Evolutionary conservation across 2,329 filamentous ascomycete genomes (phyloP).

Genomic region (Leptographium flavum): DNA sequence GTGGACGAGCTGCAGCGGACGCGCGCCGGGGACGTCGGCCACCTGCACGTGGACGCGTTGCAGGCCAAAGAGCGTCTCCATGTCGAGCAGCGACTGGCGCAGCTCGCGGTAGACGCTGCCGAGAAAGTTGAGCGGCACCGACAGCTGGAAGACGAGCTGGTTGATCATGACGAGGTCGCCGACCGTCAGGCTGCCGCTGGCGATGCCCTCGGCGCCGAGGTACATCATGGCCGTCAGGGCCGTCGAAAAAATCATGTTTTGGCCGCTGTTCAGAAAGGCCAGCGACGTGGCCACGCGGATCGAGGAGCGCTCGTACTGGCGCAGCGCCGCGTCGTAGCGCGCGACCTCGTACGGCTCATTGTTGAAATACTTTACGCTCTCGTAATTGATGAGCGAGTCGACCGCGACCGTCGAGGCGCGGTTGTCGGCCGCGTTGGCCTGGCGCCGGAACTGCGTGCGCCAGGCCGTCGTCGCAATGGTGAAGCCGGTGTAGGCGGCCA

Average conservation of each 20-base stretch:
- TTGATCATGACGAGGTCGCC: slow-evolving; percentile 98
- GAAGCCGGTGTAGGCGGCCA: slow-evolving; percentile 91
- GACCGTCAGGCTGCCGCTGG: slow-evolving; percentile 66
- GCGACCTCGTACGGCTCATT: slow-evolving; percentile 91
- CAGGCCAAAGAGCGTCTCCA: slow-evolving; percentile 95
- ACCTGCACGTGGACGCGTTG: slow-evolving; percentile 92
- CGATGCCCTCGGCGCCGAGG: slow-evolving; percentile 80
- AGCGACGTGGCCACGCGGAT: slow-evolving; percentile 95
- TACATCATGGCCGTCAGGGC: slow-evolving; percentile 98
- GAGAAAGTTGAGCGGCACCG: slow-evolving; percentile 90
- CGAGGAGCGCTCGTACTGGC: slow-evolving; percentile 79
- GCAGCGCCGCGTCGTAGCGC: slow-evolving; percentile 76
- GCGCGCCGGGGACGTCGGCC: slow-evolving; percentile 61
- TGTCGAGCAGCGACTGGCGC: slow-evolving; percentile 85
- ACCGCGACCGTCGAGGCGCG: slow-evolving; percentile 89
- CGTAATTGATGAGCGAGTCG: slow-evolving; percentile 95
- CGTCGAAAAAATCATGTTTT: slow-evolving; percentile 93
- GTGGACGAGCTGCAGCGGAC: slow-evolving; percentile 53
- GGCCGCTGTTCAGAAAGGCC: slow-evolving; percentile 82
- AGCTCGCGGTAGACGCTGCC: slow-evolving; percentile 97
- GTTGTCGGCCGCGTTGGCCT: slow-evolving; percentile 93
- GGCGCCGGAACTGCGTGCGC: slow-evolving; percentile 90
- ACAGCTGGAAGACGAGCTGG: slow-evolving; percentile 95
- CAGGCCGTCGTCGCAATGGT: slow-evolving; percentile 94
- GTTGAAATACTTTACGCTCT: slow-evolving; percentile 99